Evolutionary conservation across 257 asterid genomes (phyloP), one percentile per base, ranked within the genome.

Genomic region (Ophiorrhiza pumila): DNA sequence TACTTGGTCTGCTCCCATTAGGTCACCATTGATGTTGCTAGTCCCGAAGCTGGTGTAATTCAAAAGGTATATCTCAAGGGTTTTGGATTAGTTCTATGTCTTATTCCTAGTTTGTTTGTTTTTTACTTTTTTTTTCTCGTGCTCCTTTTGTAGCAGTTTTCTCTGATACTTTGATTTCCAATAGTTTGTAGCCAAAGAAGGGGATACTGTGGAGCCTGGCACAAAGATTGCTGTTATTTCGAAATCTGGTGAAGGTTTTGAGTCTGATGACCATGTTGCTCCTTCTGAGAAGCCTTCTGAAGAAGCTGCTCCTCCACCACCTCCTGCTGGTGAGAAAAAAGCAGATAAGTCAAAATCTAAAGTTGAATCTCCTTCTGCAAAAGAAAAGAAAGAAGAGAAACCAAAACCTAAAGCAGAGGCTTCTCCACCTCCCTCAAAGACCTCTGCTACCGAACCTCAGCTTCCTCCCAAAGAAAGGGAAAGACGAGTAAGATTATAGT

Each of bases 1-100:
- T 20, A 42, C 34, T 31, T 37, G 5, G 68, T 62, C 37, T 59
- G 23, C 37, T 62, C 31, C 68, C 71, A 72, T 67, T 83, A 95
- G 98, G 99, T 95, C 66, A 92, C 99, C 31, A 95, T 95, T 68
- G 99, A 95, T 87, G 99, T 95, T 79, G 84, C 88, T 77, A 95
- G 99, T 83, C 99, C 99, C 76, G 98, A 90, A 90, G 92, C 99
- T 31, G 99, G 99, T 71, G 93, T 95, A 49, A 89, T 95, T 80
- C 88, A 90, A 78, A 76, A 95, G 99, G 99, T 95, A 76, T 27
- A 61, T 29, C 60, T n/a, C 79, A 34, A 20, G 25, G n/a, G 29
- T 47, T 47, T 23, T 65, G 7, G 0, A 65, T 4, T 37, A 34
- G 31, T 45, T 49, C 23, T 41, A 4, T 2, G 31, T 50, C 9